phyloP scores from a whole-genome alignment of 352 stramenopile genomes.

The Thalassiosira mediterranea region DNA sequence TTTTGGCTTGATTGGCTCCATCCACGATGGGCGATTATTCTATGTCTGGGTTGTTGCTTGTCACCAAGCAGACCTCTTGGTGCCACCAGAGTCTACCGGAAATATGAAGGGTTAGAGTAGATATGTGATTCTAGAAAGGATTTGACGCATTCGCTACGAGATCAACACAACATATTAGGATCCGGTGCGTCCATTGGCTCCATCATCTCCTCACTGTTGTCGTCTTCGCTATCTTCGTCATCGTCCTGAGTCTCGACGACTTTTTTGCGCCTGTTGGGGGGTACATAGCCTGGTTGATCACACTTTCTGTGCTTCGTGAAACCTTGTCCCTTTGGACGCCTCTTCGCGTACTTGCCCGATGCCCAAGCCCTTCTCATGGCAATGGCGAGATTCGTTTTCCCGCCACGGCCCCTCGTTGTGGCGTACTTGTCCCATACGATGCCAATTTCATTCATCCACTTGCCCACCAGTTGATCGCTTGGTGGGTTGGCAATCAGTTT shows the following conservation, averaged over 20 bases:
- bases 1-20: no score
- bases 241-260: background rate
- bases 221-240: background rate
- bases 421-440: conserved; percentile 1
- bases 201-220: background rate
- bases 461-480: background rate
- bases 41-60: no score
- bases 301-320: background rate
- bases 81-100: no score
- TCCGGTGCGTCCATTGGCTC: background rate
- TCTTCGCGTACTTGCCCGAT: conserved; percentile 11
- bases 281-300: no score
- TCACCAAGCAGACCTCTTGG: no score
- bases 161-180: background rate
- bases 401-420: background rate
- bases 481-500: conserved; percentile 7
- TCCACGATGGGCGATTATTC: no score
- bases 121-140: no score
- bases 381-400: background rate
- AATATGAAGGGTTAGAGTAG: no score
- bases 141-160: background rate
- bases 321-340: conserved; percentile 18
- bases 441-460: conserved; percentile 2
- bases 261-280: background rate
- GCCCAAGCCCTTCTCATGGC: conserved; percentile 7